Evolutionary conservation across 2,329 filamentous ascomycete genomes (phyloP), one percentile per base, ranked within the genome.

Genomic region (Neofusicoccum laricinum): DNA sequence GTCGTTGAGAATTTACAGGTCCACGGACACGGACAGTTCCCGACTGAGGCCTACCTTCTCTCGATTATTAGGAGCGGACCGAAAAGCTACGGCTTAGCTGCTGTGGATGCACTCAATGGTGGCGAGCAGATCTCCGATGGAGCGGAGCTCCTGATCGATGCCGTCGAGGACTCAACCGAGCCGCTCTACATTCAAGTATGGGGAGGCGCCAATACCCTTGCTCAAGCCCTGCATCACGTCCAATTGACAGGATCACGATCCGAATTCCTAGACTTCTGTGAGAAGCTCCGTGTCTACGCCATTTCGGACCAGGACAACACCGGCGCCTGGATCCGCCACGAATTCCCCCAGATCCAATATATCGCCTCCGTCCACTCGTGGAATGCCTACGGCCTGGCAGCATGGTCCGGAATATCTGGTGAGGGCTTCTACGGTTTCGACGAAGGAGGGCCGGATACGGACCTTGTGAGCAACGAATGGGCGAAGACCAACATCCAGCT

Each of bases 281-380:
- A 75, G 2, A 80, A 78, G 66, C 68, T 77, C 2, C 71, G 75
- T 2, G 71, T 77, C 3, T 77, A 77, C 34, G 74, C 84, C 40
- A 86, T 87, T 63, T 86, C 83, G 6, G 85, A 87, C 67, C 85
- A 87, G 67, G 85, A 87, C 66, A 81, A 88, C 66, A 81, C 82
- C 0, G 84, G 84, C 0, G 72, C 79, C 0, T 87, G 84, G 85
- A 82, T 88, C 40, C 80, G 85, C 15, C 73, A 76, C 50, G 79
- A 77, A 2, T 87, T 81, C 65, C 84, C 85, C 0, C 79, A 84
- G 30, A 69, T 87, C 6, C 82, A 85, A 67, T 87, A 85, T 71
- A 85, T 88, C 62, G 76, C 75, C 14, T 84, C 82, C 0, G 71
- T 86, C 1, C 85, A 87, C 68, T 84, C 79, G 6, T 87, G 81